phyloP scores from a whole-genome alignment of 1,139 yeast genomes.

The Yamadazyma mexicana region DNA sequence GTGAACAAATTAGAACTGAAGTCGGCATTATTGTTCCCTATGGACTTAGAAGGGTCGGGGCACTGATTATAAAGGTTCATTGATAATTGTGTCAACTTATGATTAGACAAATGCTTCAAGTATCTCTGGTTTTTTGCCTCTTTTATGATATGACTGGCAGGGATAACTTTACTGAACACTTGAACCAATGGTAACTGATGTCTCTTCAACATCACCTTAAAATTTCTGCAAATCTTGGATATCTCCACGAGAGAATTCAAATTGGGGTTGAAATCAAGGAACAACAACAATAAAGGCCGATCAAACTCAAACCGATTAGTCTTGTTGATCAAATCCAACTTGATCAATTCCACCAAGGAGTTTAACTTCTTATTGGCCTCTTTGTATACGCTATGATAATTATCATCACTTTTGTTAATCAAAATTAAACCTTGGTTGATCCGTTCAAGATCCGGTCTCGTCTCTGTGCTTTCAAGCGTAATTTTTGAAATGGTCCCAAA shows the following conservation, averaged over 20 bases:
- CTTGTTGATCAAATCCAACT: slow-evolving; percentile 42
- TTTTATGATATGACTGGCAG: slow-evolving; percentile 50
- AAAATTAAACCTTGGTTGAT: slow-evolving; percentile 36
- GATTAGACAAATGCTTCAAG: slow-evolving; percentile 50
- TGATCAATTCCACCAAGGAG: slow-evolving; percentile 35
- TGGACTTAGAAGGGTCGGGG: slow-evolving; percentile 23
- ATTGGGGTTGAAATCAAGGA: slow-evolving; percentile 45
- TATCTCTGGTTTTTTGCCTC: slow-evolving; percentile 30
- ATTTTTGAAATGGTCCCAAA: slow-evolving; percentile 47
- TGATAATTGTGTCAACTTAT: slow-evolving; percentile 50
- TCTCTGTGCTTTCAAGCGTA: slow-evolving; percentile 29
- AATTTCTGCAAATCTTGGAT: slow-evolving; percentile 48
- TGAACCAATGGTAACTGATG: slow-evolving; percentile 45
- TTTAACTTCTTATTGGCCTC: slow-evolving; percentile 30
- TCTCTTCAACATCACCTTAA: slow-evolving; percentile 39
- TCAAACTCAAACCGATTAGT: slow-evolving; percentile 44
- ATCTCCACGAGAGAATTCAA: slow-evolving; percentile 49
- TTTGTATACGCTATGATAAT: slow-evolving; percentile 28
- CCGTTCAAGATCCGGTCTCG: slow-evolving; percentile 33
- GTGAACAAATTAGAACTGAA: slow-evolving; percentile 30
- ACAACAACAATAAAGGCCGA: slow-evolving; percentile 48
- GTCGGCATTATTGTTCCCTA: slow-evolving; percentile 9
- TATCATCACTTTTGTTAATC: slow-evolving; percentile 21
- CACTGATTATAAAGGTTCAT: slow-evolving; percentile 65
- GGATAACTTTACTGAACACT: slow-evolving; percentile 57